A percentile compares a stretch with the other conserved stretches of the same genome.
phyloP scores from a whole-genome alignment of 306 rosid genomes.

The Cucurbita argyrosperma region DNA sequence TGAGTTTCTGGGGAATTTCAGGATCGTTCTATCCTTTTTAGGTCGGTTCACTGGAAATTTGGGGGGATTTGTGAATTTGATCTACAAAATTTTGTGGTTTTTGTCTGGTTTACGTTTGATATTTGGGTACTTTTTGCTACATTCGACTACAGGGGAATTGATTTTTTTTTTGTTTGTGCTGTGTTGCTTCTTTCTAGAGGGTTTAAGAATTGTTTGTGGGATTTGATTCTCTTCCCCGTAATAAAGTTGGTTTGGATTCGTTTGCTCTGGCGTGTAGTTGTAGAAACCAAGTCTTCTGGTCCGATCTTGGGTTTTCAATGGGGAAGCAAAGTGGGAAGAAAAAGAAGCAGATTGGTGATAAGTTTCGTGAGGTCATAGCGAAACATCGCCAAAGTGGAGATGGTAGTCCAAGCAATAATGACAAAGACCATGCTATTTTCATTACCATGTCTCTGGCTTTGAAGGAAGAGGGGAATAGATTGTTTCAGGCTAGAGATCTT shows the following conservation, averaged over 20 bases:
- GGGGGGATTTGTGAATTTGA: neutral
- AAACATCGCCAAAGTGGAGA: constrained; percentile 26
- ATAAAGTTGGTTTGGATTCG: neutral
- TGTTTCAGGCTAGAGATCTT: constrained; percentile 66
- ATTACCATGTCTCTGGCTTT: constrained; percentile 53
- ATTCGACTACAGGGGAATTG: too few species aligned
- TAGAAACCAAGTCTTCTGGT: neutral
- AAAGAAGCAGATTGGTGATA: constrained; percentile 36
- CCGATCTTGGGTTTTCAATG: constrained; percentile 21
- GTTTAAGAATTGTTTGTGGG: neutral
- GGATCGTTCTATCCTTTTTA: neutral
- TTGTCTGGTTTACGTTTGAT: neutral
- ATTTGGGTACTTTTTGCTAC: neutral
- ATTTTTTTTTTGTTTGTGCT: neutral
- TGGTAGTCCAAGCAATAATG: constrained; percentile 24
- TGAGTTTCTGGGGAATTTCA: neutral
- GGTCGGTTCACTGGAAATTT: neutral
- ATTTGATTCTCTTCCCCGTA: neutral
- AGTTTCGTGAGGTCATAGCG: constrained; percentile 22
- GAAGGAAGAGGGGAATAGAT: constrained; percentile 78
- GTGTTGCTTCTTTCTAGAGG: neutral
- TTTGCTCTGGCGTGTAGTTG: neutral
- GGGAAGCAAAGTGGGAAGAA: constrained; percentile 43
- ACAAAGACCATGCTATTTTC: constrained; percentile 43
- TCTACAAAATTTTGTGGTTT: neutral